Percentiles rank a stretch among this genome's conserved stretches.
These are phyloP conservation scores for Aaosphaeria pasadenensis DNA, from an alignment of 2,329 filamentous ascomycete species.

Conservation along the genomic window DNA sequence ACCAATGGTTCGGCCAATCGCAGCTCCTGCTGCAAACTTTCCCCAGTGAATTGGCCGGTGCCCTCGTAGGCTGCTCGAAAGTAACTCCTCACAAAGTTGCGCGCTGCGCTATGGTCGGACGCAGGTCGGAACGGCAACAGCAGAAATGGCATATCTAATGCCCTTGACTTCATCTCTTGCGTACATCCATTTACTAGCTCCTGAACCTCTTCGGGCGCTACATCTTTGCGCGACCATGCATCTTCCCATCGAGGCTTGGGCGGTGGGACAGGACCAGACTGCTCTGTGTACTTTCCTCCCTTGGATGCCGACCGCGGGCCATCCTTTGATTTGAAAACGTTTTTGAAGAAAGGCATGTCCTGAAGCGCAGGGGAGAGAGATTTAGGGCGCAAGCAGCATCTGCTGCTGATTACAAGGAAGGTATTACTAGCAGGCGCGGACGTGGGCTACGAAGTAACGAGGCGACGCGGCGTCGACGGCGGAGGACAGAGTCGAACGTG, in stretches of 20 bases:
- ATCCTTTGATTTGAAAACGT: slow-evolving; percentile 37
- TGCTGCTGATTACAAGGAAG: slow-evolving; percentile 5
- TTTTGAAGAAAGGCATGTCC: slow-evolving; percentile 38
- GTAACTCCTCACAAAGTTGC: slow-evolving; percentile 89
- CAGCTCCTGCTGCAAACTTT: slow-evolving; percentile 76
- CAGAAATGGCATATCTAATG: slow-evolving; percentile 86
- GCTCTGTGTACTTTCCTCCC: slow-evolving; percentile 19
- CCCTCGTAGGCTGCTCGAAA: slow-evolving; percentile 69
- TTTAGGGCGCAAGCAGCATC: slow-evolving; percentile 12
- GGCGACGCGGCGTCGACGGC: no score
- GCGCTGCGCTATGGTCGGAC: slow-evolving; percentile 85
- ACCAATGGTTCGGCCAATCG: slow-evolving; percentile 94
- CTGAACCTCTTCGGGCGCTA: slow-evolving; percentile 87
- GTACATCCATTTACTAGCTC: slow-evolving; percentile 84
- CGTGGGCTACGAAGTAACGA: no score
- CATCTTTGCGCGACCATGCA: slow-evolving; percentile 76
- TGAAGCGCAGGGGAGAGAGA: no score
- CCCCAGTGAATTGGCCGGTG: slow-evolving; percentile 59
- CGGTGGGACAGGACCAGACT: slow-evolving; percentile 36
- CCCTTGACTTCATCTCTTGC: slow-evolving; percentile 87
- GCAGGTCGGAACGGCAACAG: slow-evolving; percentile 91
- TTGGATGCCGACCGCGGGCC: slow-evolving; percentile 27
- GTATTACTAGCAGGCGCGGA: no score
- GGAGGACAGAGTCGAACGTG: not conserved
- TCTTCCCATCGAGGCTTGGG: slow-evolving; percentile 81